phyloP scores from a whole-genome alignment of 1,284 basidiomycete species.

The Apiotrichum gamsii region DNA sequence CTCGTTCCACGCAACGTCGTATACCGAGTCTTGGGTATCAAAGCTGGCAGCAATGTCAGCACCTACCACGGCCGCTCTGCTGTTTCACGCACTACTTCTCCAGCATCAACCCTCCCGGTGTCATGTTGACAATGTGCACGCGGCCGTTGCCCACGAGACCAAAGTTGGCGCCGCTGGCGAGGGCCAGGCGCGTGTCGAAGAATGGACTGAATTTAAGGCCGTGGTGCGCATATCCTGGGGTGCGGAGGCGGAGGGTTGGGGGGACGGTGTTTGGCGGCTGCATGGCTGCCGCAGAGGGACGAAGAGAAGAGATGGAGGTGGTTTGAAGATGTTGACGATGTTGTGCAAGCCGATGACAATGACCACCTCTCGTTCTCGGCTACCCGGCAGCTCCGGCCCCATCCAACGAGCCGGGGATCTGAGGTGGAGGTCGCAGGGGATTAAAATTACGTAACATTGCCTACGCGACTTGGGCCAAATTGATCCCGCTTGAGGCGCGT shows the following conservation, averaged over 20 bases:
- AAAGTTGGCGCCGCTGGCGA: constrained; percentile 89
- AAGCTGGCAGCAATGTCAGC: constrained; percentile 54
- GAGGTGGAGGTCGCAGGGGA: too few species aligned
- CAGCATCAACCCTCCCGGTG: constrained; percentile 52
- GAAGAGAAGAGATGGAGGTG: not conserved
- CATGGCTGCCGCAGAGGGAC: not conserved
- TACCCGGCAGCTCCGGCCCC: too few species aligned
- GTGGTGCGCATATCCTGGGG: constrained; percentile 83
- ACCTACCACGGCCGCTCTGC: not conserved
- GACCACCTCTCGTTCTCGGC: too few species aligned
- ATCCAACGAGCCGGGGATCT: too few species aligned
- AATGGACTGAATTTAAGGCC: constrained; percentile 87
- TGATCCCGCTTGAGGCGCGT: too few species aligned
- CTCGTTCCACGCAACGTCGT: constrained; percentile 89
- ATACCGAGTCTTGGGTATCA: constrained; percentile 89
- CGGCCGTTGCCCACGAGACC: constrained; percentile 92
- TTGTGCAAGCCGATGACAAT: too few species aligned
- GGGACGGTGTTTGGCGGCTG: too few species aligned
- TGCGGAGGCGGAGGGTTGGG: constrained; percentile 40
- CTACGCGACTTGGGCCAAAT: too few species aligned
- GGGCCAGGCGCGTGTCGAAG: constrained; percentile 69
- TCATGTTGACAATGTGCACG: constrained; percentile 61
- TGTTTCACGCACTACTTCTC: constrained; percentile 59
- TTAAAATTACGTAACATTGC: too few species aligned
- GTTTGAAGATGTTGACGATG: too few species aligned